phyloP scores from a whole-genome alignment of 1,139 yeast genomes.

The Hemisphaericaspora xylofermentans region DNA sequence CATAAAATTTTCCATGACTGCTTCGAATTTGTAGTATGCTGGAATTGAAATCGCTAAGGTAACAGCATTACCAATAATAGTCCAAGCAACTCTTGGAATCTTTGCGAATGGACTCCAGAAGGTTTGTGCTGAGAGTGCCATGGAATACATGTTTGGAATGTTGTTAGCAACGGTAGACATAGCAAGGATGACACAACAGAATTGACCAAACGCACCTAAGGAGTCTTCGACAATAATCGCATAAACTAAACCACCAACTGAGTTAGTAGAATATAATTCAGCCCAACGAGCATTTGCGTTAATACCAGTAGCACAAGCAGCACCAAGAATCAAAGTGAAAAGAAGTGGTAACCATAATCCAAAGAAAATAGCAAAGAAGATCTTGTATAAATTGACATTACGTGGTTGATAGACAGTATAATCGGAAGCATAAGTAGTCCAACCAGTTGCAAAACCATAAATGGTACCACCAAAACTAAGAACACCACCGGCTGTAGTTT shows the following conservation, averaged over 20 bases:
- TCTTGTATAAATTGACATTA: conserved; percentile 53
- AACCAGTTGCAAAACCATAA: conserved; percentile 91
- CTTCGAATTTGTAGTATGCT: conserved; percentile 70
- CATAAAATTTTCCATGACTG: conserved; percentile 83
- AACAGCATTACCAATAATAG: conserved; percentile 69
- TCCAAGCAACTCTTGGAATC: conserved; percentile 83
- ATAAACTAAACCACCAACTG: conserved; percentile 81
- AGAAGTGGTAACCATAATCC: conserved; percentile 70
- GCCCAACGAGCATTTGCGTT: conserved; percentile 46
- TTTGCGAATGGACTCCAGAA: conserved; percentile 69
- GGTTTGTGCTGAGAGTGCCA: conserved; percentile 82
- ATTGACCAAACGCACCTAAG: conserved; percentile 84
- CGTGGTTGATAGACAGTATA: conserved; percentile 83
- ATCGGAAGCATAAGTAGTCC: conserved; percentile 93
- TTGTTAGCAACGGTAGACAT: conserved; percentile 86
- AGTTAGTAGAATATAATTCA: conserved; percentile 50
- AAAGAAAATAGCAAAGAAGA: conserved; percentile 60
- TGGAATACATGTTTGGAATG: conserved; percentile 89
- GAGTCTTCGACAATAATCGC: conserved; percentile 76
- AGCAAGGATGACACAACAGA: conserved; percentile 80
- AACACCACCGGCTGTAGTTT: conserved; percentile 69
- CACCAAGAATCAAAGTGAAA: conserved; percentile 79
- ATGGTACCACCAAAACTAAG: conserved; percentile 82
- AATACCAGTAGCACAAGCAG: conserved; percentile 78
- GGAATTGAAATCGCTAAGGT: conserved; percentile 87